Conservation (phyloP, 2,329 filamentous ascomycete species). For the Falciphora oryzae region DNA sequence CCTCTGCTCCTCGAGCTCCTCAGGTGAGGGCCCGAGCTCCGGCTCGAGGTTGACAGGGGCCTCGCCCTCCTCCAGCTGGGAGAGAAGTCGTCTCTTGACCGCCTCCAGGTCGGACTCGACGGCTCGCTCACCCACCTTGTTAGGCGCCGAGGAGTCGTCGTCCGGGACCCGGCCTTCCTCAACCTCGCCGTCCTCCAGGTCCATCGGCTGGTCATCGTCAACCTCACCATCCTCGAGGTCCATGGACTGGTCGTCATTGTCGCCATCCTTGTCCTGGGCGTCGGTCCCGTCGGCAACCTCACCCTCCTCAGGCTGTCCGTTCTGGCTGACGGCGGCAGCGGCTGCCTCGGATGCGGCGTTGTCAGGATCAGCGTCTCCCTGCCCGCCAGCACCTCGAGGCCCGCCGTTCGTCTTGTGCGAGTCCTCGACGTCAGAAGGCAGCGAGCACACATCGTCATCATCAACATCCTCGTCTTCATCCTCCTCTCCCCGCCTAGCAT, state of each 20-base stretch:
- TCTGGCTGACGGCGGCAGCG: neutral
- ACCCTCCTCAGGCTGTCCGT: conserved; percentile 16
- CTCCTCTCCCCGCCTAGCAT: conserved; percentile 31
- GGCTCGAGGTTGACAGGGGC: conserved; percentile 12
- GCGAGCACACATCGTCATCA: conserved; percentile 14
- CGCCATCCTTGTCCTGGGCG: conserved; percentile 14
- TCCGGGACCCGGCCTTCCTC: conserved; percentile 33
- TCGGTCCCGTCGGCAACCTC: conserved; percentile 4
- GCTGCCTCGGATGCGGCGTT: neutral
- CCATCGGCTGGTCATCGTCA: conserved; percentile 16
- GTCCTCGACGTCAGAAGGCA: conserved; percentile 14
- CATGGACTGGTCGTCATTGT: conserved; percentile 13
- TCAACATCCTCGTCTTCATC: conserved; percentile 22
- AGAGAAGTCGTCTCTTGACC: conserved; percentile 43
- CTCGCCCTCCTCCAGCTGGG: conserved; percentile 29
- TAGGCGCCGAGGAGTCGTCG: conserved; percentile 14
- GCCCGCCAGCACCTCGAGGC: too few relatives aligned
- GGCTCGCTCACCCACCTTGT: conserved; percentile 20
- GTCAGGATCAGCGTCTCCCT: neutral
- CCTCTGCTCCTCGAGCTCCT: conserved; percentile 22
- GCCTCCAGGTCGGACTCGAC: conserved; percentile 35
- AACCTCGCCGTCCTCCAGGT: conserved; percentile 20
- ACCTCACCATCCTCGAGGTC: conserved; percentile 22
- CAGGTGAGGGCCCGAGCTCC: conserved; percentile 9
- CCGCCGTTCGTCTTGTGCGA: conserved; percentile 17